A percentile compares a stretch with the other conserved stretches of the same genome.
These are phyloP conservation scores for Pugionium dolabratum DNA, from an alignment of 345 rosid species.

Conservation along the genomic window DNA sequence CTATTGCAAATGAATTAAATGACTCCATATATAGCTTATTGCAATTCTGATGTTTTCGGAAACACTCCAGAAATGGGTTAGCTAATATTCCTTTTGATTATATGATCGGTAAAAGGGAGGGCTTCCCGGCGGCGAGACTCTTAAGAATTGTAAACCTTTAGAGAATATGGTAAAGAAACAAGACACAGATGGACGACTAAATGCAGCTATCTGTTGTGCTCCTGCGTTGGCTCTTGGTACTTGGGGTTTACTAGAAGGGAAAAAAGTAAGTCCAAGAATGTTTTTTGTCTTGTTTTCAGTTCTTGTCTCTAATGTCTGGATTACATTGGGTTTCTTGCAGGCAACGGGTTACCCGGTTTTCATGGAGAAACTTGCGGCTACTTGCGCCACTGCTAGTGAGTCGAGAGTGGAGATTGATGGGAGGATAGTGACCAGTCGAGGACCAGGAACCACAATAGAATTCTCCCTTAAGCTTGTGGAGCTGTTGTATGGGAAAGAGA, in stretches of 20 bases:
- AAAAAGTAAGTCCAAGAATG: constrained; percentile 50
- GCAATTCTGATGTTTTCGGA: neutral
- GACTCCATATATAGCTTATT: neutral
- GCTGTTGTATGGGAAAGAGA: constrained; percentile 75
- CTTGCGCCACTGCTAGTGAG: constrained; percentile 67
- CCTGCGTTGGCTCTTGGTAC: constrained; percentile 87
- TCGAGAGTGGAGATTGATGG: constrained; percentile 89
- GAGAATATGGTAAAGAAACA: constrained; percentile 82
- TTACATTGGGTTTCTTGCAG: constrained; percentile 41
- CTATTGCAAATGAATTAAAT: neutral
- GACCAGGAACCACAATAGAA: constrained; percentile 92
- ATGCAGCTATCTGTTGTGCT: constrained; percentile 89
- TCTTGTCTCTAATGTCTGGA: neutral
- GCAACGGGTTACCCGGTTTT: constrained; percentile 88
- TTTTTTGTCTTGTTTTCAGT: neutral
- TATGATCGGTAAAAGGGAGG: constrained; percentile 64
- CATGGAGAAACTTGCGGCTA: constrained; percentile 73
- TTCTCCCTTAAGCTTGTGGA: constrained; percentile 71
- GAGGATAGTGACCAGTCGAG: constrained; percentile 71
- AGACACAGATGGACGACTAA: constrained; percentile 68
- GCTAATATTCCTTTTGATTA: neutral
- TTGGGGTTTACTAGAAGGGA: constrained; percentile 86
- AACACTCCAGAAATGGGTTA: neutral
- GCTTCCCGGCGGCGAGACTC: constrained; percentile 81
- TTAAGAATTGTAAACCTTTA: constrained; percentile 61